Percentiles rank a stretch among this genome's conserved stretches.
These are phyloP conservation scores for Starmerella bombi DNA, from an alignment of 805 yeast species.

Conservation along the genomic window DNA sequence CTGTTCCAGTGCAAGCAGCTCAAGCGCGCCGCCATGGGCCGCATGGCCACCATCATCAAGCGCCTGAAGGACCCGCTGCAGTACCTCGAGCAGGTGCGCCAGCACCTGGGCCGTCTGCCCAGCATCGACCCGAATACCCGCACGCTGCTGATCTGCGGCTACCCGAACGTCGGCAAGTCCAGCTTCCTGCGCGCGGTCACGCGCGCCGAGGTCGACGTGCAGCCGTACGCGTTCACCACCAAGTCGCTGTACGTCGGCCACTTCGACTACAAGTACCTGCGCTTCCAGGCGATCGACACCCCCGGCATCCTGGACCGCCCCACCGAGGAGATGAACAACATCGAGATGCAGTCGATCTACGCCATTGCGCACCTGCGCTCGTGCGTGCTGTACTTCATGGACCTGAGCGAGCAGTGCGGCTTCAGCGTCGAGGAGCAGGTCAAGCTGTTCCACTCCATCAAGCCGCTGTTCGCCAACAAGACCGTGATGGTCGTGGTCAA, in stretches of 20 bases:
- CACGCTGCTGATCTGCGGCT: slow-evolving; percentile 93
- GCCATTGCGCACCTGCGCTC: slow-evolving; percentile 98
- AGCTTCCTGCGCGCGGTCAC: slow-evolving; percentile 87
- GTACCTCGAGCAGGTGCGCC: slow-evolving; percentile 96
- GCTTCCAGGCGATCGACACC: slow-evolving; percentile 98
- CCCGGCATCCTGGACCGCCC: slow-evolving; percentile 99
- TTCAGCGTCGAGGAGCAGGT: slow-evolving; percentile 95
- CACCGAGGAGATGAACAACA: slow-evolving; percentile 98
- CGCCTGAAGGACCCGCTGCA: slow-evolving; percentile 86
- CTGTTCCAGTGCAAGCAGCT: slow-evolving; percentile 97
- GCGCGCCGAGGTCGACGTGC: slow-evolving; percentile 97
- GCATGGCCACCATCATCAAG: slow-evolving; percentile 97
- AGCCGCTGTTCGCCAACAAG: slow-evolving; percentile 94
- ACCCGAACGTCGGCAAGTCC: slow-evolving; percentile 98
- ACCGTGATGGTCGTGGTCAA: slow-evolving; percentile 90
- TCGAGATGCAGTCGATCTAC: slow-evolving; percentile 97
- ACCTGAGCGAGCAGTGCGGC: slow-evolving; percentile 97
- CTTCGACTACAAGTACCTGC: slow-evolving; percentile 91
- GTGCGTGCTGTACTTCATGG: slow-evolving; percentile 95
- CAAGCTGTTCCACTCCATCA: slow-evolving; percentile 88
- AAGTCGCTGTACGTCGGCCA: slow-evolving; percentile 96
- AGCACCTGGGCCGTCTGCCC: slow-evolving; percentile 96
- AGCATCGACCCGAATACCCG: slow-evolving; percentile 97
- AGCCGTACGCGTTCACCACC: slow-evolving; percentile 98
- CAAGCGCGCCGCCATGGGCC: slow-evolving; percentile 96